Percentiles rank a stretch among this genome's conserved stretches.
Evolutionary conservation across 495 filamentous ascomycete species (phyloP).

Genomic region (Aspergillus coremiiformis): DNA sequence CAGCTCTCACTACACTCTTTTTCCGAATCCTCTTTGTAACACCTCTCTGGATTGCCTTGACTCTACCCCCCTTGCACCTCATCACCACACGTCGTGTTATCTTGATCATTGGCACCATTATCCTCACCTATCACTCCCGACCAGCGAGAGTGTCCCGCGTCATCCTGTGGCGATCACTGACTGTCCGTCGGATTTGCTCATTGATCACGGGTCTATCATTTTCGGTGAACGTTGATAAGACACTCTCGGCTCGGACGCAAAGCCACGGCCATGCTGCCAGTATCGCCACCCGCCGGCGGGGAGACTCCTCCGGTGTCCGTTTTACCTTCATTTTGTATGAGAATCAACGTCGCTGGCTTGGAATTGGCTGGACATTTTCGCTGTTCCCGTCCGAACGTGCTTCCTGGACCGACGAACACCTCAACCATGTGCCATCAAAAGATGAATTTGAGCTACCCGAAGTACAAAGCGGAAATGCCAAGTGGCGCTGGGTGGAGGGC

Average conservation of each 20-base stretch:
- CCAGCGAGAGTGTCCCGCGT: slow-evolving; percentile 78
- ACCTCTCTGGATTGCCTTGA: slow-evolving; percentile 77
- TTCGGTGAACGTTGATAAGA: slow-evolving; percentile 28
- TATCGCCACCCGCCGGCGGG: slow-evolving; percentile 45
- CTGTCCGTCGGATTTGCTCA: slow-evolving; percentile 56
- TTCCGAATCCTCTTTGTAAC: slow-evolving; percentile 81
- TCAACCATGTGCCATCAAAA: slow-evolving; percentile 68
- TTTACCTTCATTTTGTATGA: slow-evolving; percentile 97
- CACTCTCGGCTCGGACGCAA: slow-evolving; percentile 29
- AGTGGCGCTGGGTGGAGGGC: slow-evolving; percentile 83
- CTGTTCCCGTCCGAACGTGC: slow-evolving; percentile 82
- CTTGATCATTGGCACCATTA: slow-evolving; percentile 68
- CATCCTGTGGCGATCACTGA: slow-evolving; percentile 82
- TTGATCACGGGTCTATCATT: slow-evolving; percentile 77
- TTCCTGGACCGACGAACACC: slow-evolving; percentile 93
- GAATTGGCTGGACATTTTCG: slow-evolving; percentile 88
- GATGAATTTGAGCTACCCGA: slow-evolving; percentile 83
- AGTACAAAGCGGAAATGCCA: slow-evolving; percentile 69
- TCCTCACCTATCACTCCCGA: slow-evolving; percentile 84
- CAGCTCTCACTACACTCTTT: slow-evolving; percentile 85
- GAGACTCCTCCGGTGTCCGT: slow-evolving; percentile 65
- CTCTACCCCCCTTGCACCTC: slow-evolving; percentile 72
- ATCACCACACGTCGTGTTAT: slow-evolving; percentile 82
- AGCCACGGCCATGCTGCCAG: slow-evolving; percentile 37
- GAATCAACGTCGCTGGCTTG: slow-evolving; percentile 93